Base-by-base conservation (phyloP, 441 rosid species). In the Daphne laureola region DNA sequence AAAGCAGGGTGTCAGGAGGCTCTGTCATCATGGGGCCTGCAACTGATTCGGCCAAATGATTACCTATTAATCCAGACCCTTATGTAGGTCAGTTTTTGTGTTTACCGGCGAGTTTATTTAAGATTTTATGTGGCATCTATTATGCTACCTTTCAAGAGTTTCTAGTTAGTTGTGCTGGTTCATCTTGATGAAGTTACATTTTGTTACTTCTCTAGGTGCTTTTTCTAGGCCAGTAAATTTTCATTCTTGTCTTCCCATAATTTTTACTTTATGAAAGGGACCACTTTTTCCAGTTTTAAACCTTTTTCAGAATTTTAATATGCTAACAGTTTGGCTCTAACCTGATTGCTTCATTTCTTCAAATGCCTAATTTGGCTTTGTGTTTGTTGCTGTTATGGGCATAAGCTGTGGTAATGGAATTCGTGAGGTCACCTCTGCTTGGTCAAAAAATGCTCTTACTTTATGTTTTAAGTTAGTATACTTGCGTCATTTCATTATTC, bases 11-110 rank as follows among this genome's bases (percentile, higher is more conserved):
- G 68, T 67, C 78, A 72, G 78, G 95, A 72, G 90, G 89, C 90
- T 91, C 96, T 84, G 76, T 78, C 82, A 81, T 82, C 82, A 73
- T 77, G 78, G 86, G 91, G 86, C 90, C 98, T 80, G 92, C 83
- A 81, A 79, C 85, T 86, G 86, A 78, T 83, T 86, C 82, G 96
- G 90, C 78, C 85, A 83, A 85, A 78, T 69, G 92, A 84, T 87
- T 75, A 76, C 79, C 87, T 55, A 71, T 72, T 81, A 78, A 76
- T 78, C 70, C 76, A 58, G 77, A 78, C 84, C 80, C 88, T 75
- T 83, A 52, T 66, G 74, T 90, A 87, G 97, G 97, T 87, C 96
- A 85, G 98, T 93, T 68, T 63, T 80, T 74, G 78, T 68, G 87
- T 76, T 82, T 71, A 72, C 14, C 64, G 76, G 62, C 80, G 72